A percentile compares a stretch with the other conserved stretches of the same genome.
Conservation (phyloP, 2,329 filamentous ascomycete genomes). For the Orbilia oligospora region DNA sequence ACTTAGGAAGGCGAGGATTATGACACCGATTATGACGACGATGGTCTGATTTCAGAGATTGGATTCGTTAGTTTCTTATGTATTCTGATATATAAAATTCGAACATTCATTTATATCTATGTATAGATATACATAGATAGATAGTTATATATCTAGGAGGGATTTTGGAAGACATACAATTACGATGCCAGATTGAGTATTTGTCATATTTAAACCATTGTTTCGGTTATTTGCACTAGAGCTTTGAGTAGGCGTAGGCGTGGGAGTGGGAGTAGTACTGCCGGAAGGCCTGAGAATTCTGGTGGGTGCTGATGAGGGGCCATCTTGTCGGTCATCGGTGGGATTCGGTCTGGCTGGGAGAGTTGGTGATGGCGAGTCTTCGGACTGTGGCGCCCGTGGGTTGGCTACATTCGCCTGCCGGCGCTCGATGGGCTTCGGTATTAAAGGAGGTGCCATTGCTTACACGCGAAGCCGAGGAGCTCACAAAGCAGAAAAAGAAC, state of each 20-base stretch:
- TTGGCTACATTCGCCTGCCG: neutral
- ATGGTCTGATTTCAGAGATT: constrained; percentile 26
- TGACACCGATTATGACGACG: constrained; percentile 48
- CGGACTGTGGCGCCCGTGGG: constrained; percentile 1
- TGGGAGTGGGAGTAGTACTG: neutral
- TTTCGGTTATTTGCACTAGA: neutral
- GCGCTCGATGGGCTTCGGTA: constrained; percentile 41
- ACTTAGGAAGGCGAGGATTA: constrained; percentile 47
- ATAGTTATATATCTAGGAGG: too few relatives aligned
- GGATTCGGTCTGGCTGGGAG: constrained; percentile 9
- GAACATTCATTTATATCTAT: too few relatives aligned
- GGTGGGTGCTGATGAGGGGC: neutral
- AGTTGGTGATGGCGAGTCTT: neutral
- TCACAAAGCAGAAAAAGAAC: constrained; percentile 2
- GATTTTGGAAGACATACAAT: constrained; percentile 35
- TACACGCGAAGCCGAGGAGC: neutral
- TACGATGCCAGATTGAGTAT: constrained; percentile 47
- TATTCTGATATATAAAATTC: too few relatives aligned
- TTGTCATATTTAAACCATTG: constrained; percentile 41
- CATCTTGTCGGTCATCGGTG: neutral
- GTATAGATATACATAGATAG: too few relatives aligned
- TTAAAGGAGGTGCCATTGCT: constrained; percentile 56
- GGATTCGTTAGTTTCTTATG: neutral
- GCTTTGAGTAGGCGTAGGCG: constrained; percentile 16
- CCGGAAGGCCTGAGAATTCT: neutral